Evolutionary conservation across 1,284 basidiomycete genomes (phyloP).

Genomic region (Psilocybe mexicana): DNA sequence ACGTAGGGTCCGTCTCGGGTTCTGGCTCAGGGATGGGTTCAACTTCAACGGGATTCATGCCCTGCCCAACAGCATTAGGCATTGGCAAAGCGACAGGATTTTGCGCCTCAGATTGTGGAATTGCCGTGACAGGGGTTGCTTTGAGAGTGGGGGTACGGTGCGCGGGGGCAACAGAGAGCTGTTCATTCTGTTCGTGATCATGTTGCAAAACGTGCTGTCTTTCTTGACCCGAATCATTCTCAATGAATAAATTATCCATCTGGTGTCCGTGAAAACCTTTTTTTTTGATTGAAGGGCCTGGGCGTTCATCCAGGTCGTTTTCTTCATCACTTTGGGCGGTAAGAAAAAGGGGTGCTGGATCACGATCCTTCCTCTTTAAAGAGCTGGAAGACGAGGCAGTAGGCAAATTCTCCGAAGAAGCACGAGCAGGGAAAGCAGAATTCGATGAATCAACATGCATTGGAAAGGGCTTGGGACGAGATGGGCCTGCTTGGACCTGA

Average conservation of each 20-base stretch:
- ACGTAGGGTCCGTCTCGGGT: slow-evolving; percentile 4
- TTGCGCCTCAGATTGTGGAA: background rate
- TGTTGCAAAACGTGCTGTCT: background rate
- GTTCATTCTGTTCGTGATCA: background rate
- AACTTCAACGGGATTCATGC: background rate
- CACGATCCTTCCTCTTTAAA: slow-evolving; percentile 6
- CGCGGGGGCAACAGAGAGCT: background rate
- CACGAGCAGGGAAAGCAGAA: background rate
- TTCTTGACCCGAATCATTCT: slow-evolving; percentile 4
- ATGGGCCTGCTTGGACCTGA: slow-evolving; percentile 2
- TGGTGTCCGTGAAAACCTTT: background rate
- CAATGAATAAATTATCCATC: background rate
- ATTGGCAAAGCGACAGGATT: background rate
- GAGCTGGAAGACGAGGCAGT: background rate
- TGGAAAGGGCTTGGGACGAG: background rate
- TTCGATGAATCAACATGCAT: slow-evolving; percentile 4
- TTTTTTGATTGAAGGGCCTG: background rate
- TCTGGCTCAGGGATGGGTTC: slow-evolving; percentile 2
- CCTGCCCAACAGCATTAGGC: background rate
- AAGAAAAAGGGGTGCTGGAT: slow-evolving; percentile 4
- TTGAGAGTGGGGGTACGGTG: background rate
- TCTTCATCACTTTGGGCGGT: slow-evolving; percentile 12
- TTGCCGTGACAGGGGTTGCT: background rate
- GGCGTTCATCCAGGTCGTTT: background rate
- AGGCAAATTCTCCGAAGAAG: slow-evolving; percentile 12